Percentiles rank a stretch among this genome's conserved stretches.
Evolutionary conservation across 768 basidiomycete species (phyloP).

Genomic region (Leccinellum albellum): DNA sequence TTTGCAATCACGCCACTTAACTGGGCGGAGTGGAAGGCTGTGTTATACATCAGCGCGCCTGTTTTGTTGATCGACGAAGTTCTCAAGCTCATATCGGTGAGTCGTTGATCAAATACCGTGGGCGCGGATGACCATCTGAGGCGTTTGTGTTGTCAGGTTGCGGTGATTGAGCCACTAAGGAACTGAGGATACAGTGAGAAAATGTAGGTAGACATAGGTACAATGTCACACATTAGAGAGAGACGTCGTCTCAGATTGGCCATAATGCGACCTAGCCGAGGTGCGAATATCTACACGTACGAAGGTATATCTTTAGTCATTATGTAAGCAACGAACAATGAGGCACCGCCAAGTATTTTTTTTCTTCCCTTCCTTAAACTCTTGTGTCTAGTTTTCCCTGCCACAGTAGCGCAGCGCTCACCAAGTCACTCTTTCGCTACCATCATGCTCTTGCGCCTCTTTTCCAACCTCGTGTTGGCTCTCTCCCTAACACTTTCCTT

Average conservation of each 20-base stretch:
- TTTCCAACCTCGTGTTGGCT: conserved; percentile 17
- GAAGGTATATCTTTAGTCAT: not conserved
- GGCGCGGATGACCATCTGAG: not conserved
- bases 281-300: not conserved
- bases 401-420: not conserved
- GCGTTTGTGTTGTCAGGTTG: conserved; percentile 35
- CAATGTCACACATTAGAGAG: not conserved
- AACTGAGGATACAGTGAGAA: conserved; percentile 34
- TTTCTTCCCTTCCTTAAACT: not conserved
- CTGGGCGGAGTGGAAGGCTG: conserved; percentile 93
- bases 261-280: not conserved
- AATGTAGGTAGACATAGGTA: not conserved
- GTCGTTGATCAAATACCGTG: conserved; percentile 19
- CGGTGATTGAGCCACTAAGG: conserved; percentile 54
- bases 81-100: conserved; percentile 78
- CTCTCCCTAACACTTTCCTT: conserved; percentile 19
- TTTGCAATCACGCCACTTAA: conserved; percentile 94
- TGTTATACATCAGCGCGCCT: conserved; percentile 81
- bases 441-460: conserved; percentile 28
- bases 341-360: not conserved
- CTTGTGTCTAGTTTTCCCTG: conserved; percentile 6
- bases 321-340: not conserved
- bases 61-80: conserved; percentile 88
- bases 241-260: not conserved
- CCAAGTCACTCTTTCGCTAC: conserved; percentile 23